Evolutionary conservation across 306 rosid genomes (phyloP), one percentile per base, ranked within the genome.

Genomic region (Elaeagnus macrophylla): DNA sequence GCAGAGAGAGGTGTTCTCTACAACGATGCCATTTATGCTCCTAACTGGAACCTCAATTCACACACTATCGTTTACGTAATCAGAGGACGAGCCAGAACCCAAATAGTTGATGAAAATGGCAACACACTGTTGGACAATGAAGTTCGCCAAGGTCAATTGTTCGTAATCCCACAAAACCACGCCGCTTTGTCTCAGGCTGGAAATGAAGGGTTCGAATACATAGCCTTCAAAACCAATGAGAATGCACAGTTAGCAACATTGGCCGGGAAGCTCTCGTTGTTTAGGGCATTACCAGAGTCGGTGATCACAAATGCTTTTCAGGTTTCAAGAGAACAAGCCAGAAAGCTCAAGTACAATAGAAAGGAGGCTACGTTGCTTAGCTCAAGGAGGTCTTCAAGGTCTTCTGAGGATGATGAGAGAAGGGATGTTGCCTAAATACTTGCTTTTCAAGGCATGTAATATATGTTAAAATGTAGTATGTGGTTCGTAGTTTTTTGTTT

Each of bases 41-140:
- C 95, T 1, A 84, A 81, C 58, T 86, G 83, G 84, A 83, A 70
- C 75, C 8, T 48, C n/a, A 75, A 86, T 13, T 77, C 94, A 0
- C 83, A 86, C 77, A 64, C 66, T 10, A 13, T 81, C 0, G 7
- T 77, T 14, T 79, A 75, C 67, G 89, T 41, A 14, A 61, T 59
- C 0, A 75, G 69, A 44, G 96, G 96, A 7, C 16, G 63, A 7
- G 94, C 79, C 14, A 57, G 64, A 25, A 58, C 77, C 2, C 81
- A 68, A 40, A 74, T 83, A 35, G 85, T 83, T 14, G 76, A 88
- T 55, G 13, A 60, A 74, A 19, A 35, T 6, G 96, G 96, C 0
- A 64, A 66, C 0, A 2, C 70, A 0, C 67, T 88, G 16, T 78
- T 64, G 32, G 68, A 80, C 15, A 77, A 59, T 0, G 72, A 81